A percentile compares a stretch with the other conserved stretches of the same genome.
These are phyloP conservation scores for Phytophthora tentaculata DNA, from an alignment of 352 stramenopile species.

Conservation along the genomic window DNA sequence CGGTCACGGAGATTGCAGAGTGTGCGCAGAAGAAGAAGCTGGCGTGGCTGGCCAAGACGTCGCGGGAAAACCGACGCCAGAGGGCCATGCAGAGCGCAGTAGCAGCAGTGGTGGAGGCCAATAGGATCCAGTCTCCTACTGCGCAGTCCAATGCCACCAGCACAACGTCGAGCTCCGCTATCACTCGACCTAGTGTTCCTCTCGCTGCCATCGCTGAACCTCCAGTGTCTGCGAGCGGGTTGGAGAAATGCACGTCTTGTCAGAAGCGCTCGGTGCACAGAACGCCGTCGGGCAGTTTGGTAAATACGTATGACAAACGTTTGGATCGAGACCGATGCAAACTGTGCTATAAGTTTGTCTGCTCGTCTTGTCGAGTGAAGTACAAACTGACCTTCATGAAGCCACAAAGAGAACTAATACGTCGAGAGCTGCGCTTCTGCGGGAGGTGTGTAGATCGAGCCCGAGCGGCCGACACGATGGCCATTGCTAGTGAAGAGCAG, in stretches of 20 bases:
- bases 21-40: constrained; percentile 51
- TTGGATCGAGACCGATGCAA: constrained; percentile 31
- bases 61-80: constrained; percentile 12
- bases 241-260: constrained; percentile 41
- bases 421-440: constrained; percentile 35
- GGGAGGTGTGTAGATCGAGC: constrained; percentile 30
- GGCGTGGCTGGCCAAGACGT: constrained; percentile 32
- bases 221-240: not conserved
- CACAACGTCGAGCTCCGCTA: constrained; percentile 34
- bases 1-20: constrained; percentile 29
- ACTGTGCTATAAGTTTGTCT: constrained; percentile 42
- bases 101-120: constrained; percentile 20
- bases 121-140: constrained; percentile 19
- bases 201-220: not conserved
- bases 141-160: constrained; percentile 25
- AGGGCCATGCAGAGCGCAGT: constrained; percentile 22
- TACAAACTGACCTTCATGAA: constrained; percentile 37
- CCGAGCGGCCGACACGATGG: constrained; percentile 26
- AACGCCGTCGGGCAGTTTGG: constrained; percentile 11
- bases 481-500: constrained; percentile 37
- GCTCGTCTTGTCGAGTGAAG: constrained; percentile 38
- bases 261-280: constrained; percentile 28
- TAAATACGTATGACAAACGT: constrained; percentile 27
- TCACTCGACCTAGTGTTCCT: constrained; percentile 27
- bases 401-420: constrained; percentile 24